These are phyloP conservation scores for Colletotrichum paranaense DNA, from an alignment of 2,329 filamentous ascomycete genomes.

Conservation along the genomic window DNA sequence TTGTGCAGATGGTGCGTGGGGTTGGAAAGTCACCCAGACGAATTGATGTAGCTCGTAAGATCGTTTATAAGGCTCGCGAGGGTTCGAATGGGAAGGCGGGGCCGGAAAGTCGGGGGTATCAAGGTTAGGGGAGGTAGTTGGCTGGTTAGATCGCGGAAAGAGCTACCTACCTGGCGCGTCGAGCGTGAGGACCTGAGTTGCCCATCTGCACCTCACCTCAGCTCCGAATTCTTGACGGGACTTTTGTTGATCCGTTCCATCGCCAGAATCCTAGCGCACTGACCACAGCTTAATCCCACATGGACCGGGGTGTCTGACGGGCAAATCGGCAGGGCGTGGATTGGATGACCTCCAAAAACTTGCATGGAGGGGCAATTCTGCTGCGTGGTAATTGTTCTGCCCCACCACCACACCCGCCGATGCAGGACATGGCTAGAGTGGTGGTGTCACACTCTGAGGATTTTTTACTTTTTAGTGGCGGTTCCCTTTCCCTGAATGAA, in stretches of 20 bases:
- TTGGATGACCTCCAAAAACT: constrained; percentile 31
- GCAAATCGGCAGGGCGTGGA: constrained; percentile 34
- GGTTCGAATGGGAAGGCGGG: neutral
- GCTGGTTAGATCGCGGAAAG: constrained; percentile 12
- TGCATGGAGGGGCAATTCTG: constrained; percentile 38
- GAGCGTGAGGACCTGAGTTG: neutral
- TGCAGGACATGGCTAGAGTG: constrained; percentile 39
- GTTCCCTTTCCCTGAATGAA: constrained; percentile 16
- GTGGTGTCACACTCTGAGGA: constrained; percentile 33
- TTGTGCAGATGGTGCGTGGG: too few relatives aligned
- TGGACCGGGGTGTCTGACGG: constrained; percentile 22
- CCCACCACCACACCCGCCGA: constrained; percentile 41
- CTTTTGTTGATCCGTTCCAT: constrained; percentile 39
- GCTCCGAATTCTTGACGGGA: neutral
- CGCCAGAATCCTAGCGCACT: constrained; percentile 38
- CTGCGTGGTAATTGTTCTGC: constrained; percentile 21
- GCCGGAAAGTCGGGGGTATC: constrained; percentile 8
- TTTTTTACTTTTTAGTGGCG: constrained; percentile 32
- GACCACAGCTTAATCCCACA: constrained; percentile 48
- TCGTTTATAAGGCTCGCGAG: neutral
- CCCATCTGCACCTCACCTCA: neutral
- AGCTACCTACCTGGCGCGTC: constrained; percentile 20
- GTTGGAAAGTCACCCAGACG: too few relatives aligned
- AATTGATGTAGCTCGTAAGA: too few relatives aligned
- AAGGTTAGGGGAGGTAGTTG: neutral